phyloP scores from a whole-genome alignment of 2,329 filamentous ascomycete genomes.

The Pestalotiopsis sp. region DNA sequence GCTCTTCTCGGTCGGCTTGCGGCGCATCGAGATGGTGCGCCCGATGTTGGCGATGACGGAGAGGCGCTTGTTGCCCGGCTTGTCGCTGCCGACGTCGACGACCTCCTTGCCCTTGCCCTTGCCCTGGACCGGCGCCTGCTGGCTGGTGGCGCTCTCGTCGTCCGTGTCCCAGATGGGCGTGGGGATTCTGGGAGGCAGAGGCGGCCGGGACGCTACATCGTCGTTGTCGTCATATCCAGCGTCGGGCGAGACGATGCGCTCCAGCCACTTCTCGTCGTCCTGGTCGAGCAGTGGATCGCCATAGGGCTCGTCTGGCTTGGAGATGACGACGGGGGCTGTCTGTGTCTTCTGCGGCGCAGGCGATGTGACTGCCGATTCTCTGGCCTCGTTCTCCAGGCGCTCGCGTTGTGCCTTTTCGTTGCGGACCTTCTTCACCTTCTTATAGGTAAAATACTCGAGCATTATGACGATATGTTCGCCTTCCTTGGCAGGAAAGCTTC shows the following conservation, averaged over 20 bases:
- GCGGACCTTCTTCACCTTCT: constrained; percentile 63
- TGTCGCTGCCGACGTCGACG: constrained; percentile 26
- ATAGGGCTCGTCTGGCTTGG: constrained; percentile 27
- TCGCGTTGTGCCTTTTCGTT: constrained; percentile 45
- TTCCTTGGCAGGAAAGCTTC: background rate
- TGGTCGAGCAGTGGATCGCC: constrained; percentile 50
- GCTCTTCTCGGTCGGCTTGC: constrained; percentile 24
- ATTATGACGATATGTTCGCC: constrained; percentile 40
- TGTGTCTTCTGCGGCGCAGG: constrained; percentile 14
- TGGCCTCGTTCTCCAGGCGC: constrained; percentile 20
- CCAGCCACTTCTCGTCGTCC: constrained; percentile 61
- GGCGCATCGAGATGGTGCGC: constrained; percentile 29
- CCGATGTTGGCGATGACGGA: constrained; percentile 36
- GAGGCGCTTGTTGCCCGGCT: constrained; percentile 40
- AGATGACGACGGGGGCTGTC: constrained; percentile 25
- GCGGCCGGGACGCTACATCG: constrained; percentile 48
- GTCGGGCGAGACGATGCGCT: constrained; percentile 47
- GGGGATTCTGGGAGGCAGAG: constrained; percentile 56
- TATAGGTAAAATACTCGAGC: constrained; percentile 65
- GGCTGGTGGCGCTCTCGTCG: constrained; percentile 34
- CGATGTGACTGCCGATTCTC: background rate
- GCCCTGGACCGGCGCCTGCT: constrained; percentile 20
- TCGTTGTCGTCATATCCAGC: constrained; percentile 32
- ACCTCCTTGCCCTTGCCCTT: constrained; percentile 31
- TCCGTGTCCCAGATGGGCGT: constrained; percentile 52